Conservation (phyloP, 2,329 filamentous ascomycete species). For the Alternaria panax region DNA sequence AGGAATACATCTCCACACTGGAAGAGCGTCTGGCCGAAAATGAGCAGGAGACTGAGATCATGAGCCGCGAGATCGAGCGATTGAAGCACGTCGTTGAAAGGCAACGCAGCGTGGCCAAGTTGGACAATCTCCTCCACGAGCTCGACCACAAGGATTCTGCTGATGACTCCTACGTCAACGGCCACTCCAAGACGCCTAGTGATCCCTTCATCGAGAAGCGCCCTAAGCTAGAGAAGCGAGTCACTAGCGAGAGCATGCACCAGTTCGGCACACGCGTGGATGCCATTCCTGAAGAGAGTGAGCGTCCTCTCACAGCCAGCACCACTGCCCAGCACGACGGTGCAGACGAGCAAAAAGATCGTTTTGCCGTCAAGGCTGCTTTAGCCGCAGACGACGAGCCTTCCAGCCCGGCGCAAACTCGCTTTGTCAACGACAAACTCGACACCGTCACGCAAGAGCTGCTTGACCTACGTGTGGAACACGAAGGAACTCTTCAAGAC, state of each 20-base stretch:
- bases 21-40: slow-evolving; percentile 95
- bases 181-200: slow-evolving; percentile 43
- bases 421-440: slow-evolving; percentile 89
- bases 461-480: slow-evolving; percentile 86
- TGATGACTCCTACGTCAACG: slow-evolving; percentile 42
- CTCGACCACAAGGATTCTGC: slow-evolving; percentile 67
- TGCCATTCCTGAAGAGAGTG: slow-evolving; percentile 48
- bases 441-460: slow-evolving; percentile 92
- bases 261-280: slow-evolving; percentile 46
- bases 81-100: slow-evolving; percentile 95
- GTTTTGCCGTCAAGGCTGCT: slow-evolving; percentile 19
- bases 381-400: slow-evolving; percentile 54
- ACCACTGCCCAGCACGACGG: slow-evolving; percentile 18
- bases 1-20: slow-evolving; percentile 96
- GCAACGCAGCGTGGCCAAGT: slow-evolving; percentile 90
- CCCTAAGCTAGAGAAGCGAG: slow-evolving; percentile 30
- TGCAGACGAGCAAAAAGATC: slow-evolving; percentile 21
- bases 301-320: slow-evolving; percentile 41
- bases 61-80: slow-evolving; percentile 95
- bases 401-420: slow-evolving; percentile 79
- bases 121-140: slow-evolving; percentile 91
- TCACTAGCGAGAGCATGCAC: slow-evolving; percentile 34
- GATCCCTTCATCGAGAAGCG: slow-evolving; percentile 45
- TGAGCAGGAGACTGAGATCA: slow-evolving; percentile 93
- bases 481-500: slow-evolving; percentile 82